These are phyloP conservation scores for Baudoinia panamericana DNA, from an alignment of 495 filamentous ascomycete species.

Conservation along the genomic window DNA sequence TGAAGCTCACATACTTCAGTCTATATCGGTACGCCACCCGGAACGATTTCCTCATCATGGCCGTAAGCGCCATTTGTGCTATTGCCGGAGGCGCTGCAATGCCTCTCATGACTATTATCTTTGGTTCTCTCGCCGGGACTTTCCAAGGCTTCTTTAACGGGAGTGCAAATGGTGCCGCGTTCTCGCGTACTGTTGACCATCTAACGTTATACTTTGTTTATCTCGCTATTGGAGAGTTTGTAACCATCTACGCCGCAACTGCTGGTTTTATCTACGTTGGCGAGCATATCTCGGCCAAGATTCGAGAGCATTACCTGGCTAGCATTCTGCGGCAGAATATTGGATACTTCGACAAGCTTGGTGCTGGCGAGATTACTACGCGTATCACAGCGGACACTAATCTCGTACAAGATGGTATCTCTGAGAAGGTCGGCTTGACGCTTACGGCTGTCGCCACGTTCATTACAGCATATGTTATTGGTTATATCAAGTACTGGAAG, in stretches of 20 bases:
- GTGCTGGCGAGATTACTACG: slow-evolving; percentile 84
- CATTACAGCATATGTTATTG: slow-evolving; percentile 76
- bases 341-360: slow-evolving; percentile 82
- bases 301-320: slow-evolving; percentile 68
- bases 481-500: slow-evolving; percentile 74
- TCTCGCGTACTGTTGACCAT: slow-evolving; percentile 45
- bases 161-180: slow-evolving; percentile 36
- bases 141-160: slow-evolving; percentile 54
- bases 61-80: slow-evolving; percentile 49
- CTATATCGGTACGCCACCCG: slow-evolving; percentile 71
- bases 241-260: slow-evolving; percentile 66
- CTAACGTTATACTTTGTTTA: slow-evolving; percentile 84
- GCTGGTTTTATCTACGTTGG: slow-evolving; percentile 90
- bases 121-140: slow-evolving; percentile 58
- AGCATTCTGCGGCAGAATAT: slow-evolving; percentile 85
- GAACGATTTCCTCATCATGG: slow-evolving; percentile 61
- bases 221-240: slow-evolving; percentile 73
- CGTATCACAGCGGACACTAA: slow-evolving; percentile 87
- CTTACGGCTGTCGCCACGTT: slow-evolving; percentile 65
- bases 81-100: slow-evolving; percentile 69
- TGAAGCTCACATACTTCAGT: slow-evolving; percentile 49
- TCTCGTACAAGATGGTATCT: slow-evolving; percentile 75
- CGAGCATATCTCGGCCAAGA: slow-evolving; percentile 74
- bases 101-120: slow-evolving; percentile 74
- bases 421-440: slow-evolving; percentile 71